A percentile compares a stretch with the other conserved stretches of the same genome.
Evolutionary conservation across 2,329 filamentous ascomycete species (phyloP).

Genomic region (Fusarium compactum): DNA sequence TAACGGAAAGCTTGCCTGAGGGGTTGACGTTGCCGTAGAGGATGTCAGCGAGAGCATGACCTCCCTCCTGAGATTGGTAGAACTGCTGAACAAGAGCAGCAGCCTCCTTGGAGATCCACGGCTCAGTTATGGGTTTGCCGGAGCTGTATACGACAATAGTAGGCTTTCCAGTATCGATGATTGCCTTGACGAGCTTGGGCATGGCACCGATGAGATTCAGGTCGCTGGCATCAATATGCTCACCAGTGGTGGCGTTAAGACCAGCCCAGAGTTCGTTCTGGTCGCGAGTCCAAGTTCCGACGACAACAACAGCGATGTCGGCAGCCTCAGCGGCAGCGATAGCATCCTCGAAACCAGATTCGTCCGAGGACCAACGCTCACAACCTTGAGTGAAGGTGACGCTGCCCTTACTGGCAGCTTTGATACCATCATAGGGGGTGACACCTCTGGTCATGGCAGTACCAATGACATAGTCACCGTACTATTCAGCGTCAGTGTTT

Average conservation of each 20-base stretch:
- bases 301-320: constrained; percentile 78
- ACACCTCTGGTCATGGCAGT: constrained; percentile 72
- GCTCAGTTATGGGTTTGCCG: constrained; percentile 79
- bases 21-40: constrained; percentile 75
- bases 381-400: constrained; percentile 77
- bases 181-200: constrained; percentile 72
- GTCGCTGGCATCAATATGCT: constrained; percentile 75
- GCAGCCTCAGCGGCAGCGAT: constrained; percentile 73
- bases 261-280: constrained; percentile 77
- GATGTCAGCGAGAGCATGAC: constrained; percentile 73
- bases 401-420: constrained; percentile 67
- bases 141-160: constrained; percentile 76
- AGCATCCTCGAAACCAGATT: constrained; percentile 75
- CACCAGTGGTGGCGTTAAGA: constrained; percentile 79
- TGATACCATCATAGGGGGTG: constrained; percentile 77
- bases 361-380: constrained; percentile 77
- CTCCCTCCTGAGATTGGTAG: constrained; percentile 78
- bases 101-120: constrained; percentile 76
- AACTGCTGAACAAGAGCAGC: constrained; percentile 79
- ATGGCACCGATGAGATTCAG: constrained; percentile 78
- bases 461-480: constrained; percentile 80
- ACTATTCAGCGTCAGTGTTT: constrained; percentile 52
- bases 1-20: constrained; percentile 74
- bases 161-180: constrained; percentile 75
- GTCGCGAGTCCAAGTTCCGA: constrained; percentile 81